Conservation (phyloP, 441 rosid species). For the Jatropha multifida region DNA sequence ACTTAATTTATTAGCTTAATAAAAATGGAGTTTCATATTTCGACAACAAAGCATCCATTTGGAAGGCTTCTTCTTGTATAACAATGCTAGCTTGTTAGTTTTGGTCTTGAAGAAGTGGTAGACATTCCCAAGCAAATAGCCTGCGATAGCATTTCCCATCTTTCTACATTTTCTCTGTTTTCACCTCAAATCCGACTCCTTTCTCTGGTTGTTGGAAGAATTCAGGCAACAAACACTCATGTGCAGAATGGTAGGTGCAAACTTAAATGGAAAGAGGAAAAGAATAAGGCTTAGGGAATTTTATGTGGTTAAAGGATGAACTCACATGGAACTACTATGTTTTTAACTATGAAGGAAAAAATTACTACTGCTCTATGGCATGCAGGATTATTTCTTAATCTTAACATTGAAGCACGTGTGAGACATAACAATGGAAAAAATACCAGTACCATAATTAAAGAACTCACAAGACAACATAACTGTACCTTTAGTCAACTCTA, state of each 20-base stretch:
- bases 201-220: not conserved
- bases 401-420: not conserved
- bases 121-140: not conserved
- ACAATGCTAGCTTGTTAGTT: not conserved
- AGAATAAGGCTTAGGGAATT: not conserved
- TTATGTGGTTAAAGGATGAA: not conserved
- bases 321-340: not conserved
- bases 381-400: not conserved
- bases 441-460: no score
- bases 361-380: not conserved
- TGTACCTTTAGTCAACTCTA: not conserved
- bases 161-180: not conserved
- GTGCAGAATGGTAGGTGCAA: not conserved
- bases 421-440: not conserved
- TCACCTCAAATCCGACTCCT: not conserved
- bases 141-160: not conserved
- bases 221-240: not conserved
- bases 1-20: not conserved
- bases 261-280: not conserved
- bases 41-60: not conserved
- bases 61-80: not conserved
- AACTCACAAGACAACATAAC: not conserved
- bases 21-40: not conserved
- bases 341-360: not conserved
- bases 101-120: not conserved